Evolutionary conservation across 768 basidiomycete species (phyloP), one percentile per base, ranked within the genome.

Genomic region (Xanthoconium stramineum): DNA sequence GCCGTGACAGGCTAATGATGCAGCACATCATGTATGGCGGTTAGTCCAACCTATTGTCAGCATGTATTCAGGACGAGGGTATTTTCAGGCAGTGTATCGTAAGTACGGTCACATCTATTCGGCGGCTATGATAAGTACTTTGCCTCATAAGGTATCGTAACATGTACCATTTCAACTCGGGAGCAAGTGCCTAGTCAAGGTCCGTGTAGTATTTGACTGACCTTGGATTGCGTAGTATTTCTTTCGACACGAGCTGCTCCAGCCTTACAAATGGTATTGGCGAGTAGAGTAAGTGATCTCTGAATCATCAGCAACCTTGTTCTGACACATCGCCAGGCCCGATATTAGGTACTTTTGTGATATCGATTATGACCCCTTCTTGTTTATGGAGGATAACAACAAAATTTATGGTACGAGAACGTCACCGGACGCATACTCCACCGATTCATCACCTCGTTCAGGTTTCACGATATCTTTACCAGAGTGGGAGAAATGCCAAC

Each of bases 121-220:
- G 17, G 11, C n/a, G 11, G 8, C 29, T 14, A 30, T 54, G 30
- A 56, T 7, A 13, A 6, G 14, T 38, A 35, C 13, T 47, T 39
- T 38, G 11, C 15, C 30, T 45, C 12, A 24, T 9, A 36, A 79
- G 75, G n/a, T 88, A 89, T 61, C 78, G 85, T n/a, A 86, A 88
- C 53, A 88, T 89, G 88, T 89, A 88, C 66, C 77, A 87, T 37
- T 89, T 82, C 71, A 86, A 88, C 68, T 87, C 84, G 1, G 86
- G 84, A 2, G 83, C 84, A 60, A 57, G 80, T 68, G 29, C 11
- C 32, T 36, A 39, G n/a, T 42, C 42, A 12, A 36, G 38, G 14
- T 2, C 15, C 17, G 8, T 43, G 17, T 29, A 35, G 3, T 35
- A 29, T 19, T 54, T 44, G 12, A 46, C 54, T 62, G 37, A 66